Base-by-base conservation (phyloP, 2,329 filamentous ascomycete genomes). In the Trematosphaeria pertusa region DNA sequence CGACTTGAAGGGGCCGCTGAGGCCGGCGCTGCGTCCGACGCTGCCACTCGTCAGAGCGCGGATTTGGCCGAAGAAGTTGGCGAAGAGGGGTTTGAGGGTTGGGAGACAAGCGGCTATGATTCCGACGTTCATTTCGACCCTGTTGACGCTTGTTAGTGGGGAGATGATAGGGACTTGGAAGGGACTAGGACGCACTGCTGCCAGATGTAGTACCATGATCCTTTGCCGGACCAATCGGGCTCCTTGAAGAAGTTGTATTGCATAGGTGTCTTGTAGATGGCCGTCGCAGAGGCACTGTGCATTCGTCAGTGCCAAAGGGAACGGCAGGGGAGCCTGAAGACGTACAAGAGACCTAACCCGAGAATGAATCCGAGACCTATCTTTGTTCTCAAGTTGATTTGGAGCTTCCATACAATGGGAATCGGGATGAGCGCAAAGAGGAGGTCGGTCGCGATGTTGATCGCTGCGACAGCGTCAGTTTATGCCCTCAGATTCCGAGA, bases 391-490 rank as follows among this genome's bases (percentile, higher is more conserved):
- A 61, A 48, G 52, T 74, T 75, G 46, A 76, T 62, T 50, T 75
- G 71, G 2, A 77, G 61, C 20, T 62, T 69, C 54, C 72, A 63
- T 18, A 78, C 67, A 59, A 77, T 69, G 4, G 74, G 73, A 8
- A 77, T 69, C 1, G 75, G 75, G 3, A 76, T 54, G 1, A 71
- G 45, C 0, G 75, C 74, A 50, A 77, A 72, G 5, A 73, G 47
- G 8, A 72, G 57, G 49, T 75, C 72, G 24, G 73, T 74, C 2
- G 61, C 50, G 46, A 73, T 72, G 48, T 71, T 74, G 52, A 74
- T 50, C 18, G 64, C 53, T 38, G 22, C 10, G 14, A 5, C 18
- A 10, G 9, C 5, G 18, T 28, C 34, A 19, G 34, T 21, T 21
- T 18, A 14, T 14, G 8, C 8, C 9, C 18, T 37, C 6, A 6